Evolutionary conservation across 2,329 filamentous ascomycete genomes (phyloP).

Genomic region (Neofusicoccum umdonicola): DNA sequence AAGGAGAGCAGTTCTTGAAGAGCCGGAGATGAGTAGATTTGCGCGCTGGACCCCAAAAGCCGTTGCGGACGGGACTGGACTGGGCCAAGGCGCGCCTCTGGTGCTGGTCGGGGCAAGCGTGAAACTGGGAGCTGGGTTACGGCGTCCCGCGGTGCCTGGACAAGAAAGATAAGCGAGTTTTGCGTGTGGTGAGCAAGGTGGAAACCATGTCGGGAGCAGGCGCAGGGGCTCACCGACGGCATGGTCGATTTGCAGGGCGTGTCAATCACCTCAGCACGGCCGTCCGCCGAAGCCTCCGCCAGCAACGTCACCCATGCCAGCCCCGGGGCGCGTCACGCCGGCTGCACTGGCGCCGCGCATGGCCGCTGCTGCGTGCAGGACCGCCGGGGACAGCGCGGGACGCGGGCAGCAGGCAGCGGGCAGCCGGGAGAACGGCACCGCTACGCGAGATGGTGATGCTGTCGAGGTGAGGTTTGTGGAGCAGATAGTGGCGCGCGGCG

Average conservation of each 20-base stretch:
- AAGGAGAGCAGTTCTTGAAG: background rate
- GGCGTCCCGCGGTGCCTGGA: background rate
- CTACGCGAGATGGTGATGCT: background rate
- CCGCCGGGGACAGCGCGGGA: too few species aligned
- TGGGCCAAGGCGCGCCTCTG: too few species aligned
- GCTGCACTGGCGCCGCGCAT: background rate
- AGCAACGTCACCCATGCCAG: background rate
- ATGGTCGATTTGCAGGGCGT: background rate
- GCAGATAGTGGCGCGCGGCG: background rate
- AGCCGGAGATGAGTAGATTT: background rate
- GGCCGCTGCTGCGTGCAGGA: background rate
- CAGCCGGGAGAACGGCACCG: background rate
- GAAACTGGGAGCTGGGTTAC: constrained; percentile 1
- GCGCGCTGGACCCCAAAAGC: background rate
- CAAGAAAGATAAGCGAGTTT: constrained; percentile 2
- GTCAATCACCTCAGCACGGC: background rate
- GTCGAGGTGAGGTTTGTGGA: background rate
- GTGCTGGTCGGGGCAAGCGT: background rate
- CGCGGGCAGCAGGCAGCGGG: background rate
- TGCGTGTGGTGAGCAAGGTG: background rate
- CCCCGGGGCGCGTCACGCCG: too few species aligned
- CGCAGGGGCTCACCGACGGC: background rate
- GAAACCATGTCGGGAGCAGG: background rate
- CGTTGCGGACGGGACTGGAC: background rate
- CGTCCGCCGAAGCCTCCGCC: background rate